Conservation (phyloP, 208 protist genomes). For the Wallacemonas sp. region DNA sequence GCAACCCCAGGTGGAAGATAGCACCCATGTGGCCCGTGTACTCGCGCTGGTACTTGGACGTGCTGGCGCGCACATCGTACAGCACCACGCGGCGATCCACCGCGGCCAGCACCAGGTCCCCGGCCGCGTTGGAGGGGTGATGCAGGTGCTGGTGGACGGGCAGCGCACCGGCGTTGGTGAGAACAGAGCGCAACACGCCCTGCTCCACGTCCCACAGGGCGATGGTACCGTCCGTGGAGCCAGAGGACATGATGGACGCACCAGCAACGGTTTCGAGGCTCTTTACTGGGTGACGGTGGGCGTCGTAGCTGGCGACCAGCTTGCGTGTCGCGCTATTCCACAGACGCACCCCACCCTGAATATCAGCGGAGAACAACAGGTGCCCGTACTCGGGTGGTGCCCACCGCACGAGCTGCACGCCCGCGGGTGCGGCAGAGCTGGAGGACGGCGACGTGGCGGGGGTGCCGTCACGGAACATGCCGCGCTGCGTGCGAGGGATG, state of each 20-base stretch:
- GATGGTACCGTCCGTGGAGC: slow-evolving; percentile 84
- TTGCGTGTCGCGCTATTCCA: slow-evolving; percentile 84
- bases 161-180: slow-evolving; percentile 62
- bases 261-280: slow-evolving; percentile 89
- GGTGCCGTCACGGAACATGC: slow-evolving; percentile 22
- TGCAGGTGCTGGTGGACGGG: slow-evolving; percentile 73
- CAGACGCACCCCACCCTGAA: slow-evolving; percentile 86
- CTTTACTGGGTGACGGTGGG: slow-evolving; percentile 90
- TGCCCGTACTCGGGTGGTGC: slow-evolving; percentile 91
- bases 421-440: slow-evolving; percentile 38
- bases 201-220: slow-evolving; percentile 96
- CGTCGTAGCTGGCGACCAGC: slow-evolving; percentile 91
- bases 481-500: slow-evolving; percentile 47
- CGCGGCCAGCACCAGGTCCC: slow-evolving; percentile 53
- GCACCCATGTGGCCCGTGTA: slow-evolving; percentile 96
- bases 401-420: slow-evolving; percentile 90
- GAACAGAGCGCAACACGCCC: slow-evolving; percentile 54
- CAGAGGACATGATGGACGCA: slow-evolving; percentile 90
- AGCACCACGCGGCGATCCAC: slow-evolving; percentile 71
- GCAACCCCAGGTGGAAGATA: slow-evolving; percentile 95
- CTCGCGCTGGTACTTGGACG: slow-evolving; percentile 66
- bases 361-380: slow-evolving; percentile 91
- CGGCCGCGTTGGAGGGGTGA: slow-evolving; percentile 54
- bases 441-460: slow-evolving; percentile 10
- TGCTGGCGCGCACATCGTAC: slow-evolving; percentile 85